A percentile compares a stretch with the other conserved stretches of the same genome.
phyloP scores from a whole-genome alignment of 345 rosid genomes.

The Moringa oleifera region DNA sequence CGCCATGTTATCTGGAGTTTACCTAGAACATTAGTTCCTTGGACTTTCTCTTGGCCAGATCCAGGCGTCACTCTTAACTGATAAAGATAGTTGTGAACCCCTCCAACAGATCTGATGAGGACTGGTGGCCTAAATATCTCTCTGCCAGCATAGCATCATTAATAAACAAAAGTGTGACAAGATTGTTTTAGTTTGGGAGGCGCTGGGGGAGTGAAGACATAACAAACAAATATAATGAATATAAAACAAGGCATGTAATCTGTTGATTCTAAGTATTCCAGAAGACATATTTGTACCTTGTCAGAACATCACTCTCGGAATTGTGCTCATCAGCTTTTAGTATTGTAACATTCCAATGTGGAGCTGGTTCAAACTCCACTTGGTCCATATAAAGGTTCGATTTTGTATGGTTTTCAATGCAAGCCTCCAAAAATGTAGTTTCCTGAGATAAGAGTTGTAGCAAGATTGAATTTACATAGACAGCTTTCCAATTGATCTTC shows the following conservation, averaged over 20 bases:
- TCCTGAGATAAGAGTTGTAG: constrained; percentile 49
- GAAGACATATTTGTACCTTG: constrained; percentile 31
- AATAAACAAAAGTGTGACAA: constrained; percentile 7
- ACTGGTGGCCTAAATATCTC: constrained; percentile 63
- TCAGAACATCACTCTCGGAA: constrained; percentile 27
- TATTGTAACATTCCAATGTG: constrained; percentile 65
- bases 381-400: constrained; percentile 90
- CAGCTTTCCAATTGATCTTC: neutral
- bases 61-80: constrained; percentile 47
- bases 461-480: neutral
- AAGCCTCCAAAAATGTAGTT: constrained; percentile 81
- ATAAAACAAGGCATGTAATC: neutral
- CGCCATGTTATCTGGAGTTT: constrained; percentile 98
- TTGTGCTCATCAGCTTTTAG: constrained; percentile 48
- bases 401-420: constrained; percentile 93
- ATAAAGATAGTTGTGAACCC: constrained; percentile 83
- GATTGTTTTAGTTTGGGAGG: neutral
- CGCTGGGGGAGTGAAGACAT: neutral
- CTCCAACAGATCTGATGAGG: constrained; percentile 87
- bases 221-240: neutral
- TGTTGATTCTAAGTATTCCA: neutral
- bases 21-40: constrained; percentile 77
- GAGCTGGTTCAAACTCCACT: constrained; percentile 98
- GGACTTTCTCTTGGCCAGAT: constrained; percentile 43
- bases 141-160: constrained; percentile 30